Evolutionary conservation across 177 flowering plant genomes (phyloP).

Genomic region (Vitis hybrid): DNA sequence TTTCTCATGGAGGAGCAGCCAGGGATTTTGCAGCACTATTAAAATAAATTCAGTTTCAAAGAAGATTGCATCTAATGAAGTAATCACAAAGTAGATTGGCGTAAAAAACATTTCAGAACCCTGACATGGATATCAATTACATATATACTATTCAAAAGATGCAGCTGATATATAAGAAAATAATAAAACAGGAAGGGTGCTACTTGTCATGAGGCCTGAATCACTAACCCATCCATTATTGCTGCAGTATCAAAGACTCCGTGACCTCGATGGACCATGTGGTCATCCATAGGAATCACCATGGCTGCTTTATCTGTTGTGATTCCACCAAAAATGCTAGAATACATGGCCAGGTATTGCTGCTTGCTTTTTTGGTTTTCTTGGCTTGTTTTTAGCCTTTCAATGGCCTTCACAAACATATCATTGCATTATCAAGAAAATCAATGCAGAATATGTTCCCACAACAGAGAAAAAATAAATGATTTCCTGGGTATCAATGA

Average conservation of each 20-base stretch:
- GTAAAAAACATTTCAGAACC: too few relatives aligned
- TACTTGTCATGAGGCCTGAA: not conserved
- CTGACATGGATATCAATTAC: too few relatives aligned
- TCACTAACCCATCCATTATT: slow-evolving; percentile 70
- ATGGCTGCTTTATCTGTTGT: slow-evolving; percentile 76
- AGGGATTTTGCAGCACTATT: too few relatives aligned
- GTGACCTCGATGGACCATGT: slow-evolving; percentile 96
- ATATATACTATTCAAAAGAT: too few relatives aligned
- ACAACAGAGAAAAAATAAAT: not conserved
- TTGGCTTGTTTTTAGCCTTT: slow-evolving; percentile 42
- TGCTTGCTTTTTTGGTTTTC: slow-evolving; percentile 51
- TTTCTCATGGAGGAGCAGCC: too few relatives aligned
- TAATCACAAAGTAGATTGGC: too few relatives aligned
- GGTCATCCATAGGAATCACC: slow-evolving; percentile 94
- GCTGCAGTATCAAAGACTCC: slow-evolving; percentile 95
- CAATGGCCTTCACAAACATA: slow-evolving; percentile 49
- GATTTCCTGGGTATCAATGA: too few relatives aligned
- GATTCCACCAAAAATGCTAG: slow-evolving; percentile 80
- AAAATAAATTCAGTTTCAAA: too few relatives aligned
- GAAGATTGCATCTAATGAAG: too few relatives aligned
- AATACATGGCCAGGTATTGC: slow-evolving; percentile 78
- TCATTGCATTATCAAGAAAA: not conserved
- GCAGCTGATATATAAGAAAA: too few relatives aligned
- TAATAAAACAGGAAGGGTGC: not conserved
- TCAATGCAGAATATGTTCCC: not conserved